Base-by-base conservation (phyloP, 2,329 filamentous ascomycete genomes). In the Periconia macrospinosa region DNA sequence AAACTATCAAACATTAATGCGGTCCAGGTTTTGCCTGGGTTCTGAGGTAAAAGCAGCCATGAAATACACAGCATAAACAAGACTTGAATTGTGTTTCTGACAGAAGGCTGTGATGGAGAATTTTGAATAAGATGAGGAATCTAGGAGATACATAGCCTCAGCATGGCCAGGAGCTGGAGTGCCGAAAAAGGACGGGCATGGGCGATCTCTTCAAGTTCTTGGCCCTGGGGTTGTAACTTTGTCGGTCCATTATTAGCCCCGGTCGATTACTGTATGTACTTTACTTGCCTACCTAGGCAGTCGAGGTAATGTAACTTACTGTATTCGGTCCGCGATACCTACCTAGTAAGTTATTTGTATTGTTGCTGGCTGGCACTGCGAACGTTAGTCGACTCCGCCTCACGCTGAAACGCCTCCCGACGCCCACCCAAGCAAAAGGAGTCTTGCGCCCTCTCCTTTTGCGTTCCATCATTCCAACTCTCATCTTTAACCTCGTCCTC, bases 381-480 rank as follows among this genome's bases (percentile, higher is more conserved):
- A 8, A 33, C 14, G 43, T 33, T 49, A 43, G 47, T 19, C 14
- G 20, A 30, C 47, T 30, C 40, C 27, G 47, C 47, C 47, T 43
- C 45, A 30, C 42, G 33, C 52, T 65, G 61, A 65, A 63, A 65
- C 64, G 61, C 65, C 62, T 58, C 62, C 55, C 50, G 30, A 45
- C 49, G 47, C 23, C 23, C 23, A 50, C 50, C 52, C 59, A 54
- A 66, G 64, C 66, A 65, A 64, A 68, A 65, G 58, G 55, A n/a
- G 53, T 59, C 50, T 46, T 52, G 53, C 52, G 51, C 56, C 59
- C 57, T 35, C 47, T 35, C 23, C 23, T 6, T n/a, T 45, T 30
- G 42, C 41, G 44, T 46, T 44, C 37, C 44, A 40, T 15, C 54
- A 42, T 41, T 35, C 20, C 49, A 15, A 30, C 20, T n/a, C 47